phyloP scores from a whole-genome alignment of 352 stramenopile genomes.

The Pythium apleroticum region DNA sequence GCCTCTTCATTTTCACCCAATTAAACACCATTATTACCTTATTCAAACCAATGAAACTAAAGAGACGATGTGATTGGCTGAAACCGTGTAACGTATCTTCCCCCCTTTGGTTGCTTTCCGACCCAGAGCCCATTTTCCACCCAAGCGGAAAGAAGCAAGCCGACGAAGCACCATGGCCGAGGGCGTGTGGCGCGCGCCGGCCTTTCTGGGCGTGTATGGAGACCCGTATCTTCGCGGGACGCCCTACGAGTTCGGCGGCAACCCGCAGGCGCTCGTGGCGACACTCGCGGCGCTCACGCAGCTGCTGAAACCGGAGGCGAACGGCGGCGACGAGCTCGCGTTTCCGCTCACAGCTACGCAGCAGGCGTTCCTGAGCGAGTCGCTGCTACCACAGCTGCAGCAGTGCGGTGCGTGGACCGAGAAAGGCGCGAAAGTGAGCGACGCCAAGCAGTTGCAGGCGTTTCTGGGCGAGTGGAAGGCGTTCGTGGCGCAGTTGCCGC shows the following conservation, averaged over 20 bases:
- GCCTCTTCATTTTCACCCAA: not conserved
- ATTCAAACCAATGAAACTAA: too few relatives aligned
- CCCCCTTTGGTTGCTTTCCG: slow-evolving; percentile 5
- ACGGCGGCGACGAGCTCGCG: slow-evolving; percentile 20
- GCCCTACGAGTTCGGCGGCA: slow-evolving; percentile 72
- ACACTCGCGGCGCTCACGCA: slow-evolving; percentile 42
- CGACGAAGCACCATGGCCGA: slow-evolving; percentile 25
- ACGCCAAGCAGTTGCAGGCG: slow-evolving; percentile 60
- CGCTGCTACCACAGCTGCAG: slow-evolving; percentile 52
- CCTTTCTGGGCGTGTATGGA: slow-evolving; percentile 75
- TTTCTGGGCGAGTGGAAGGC: slow-evolving; percentile 74
- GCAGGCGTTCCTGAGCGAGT: slow-evolving; percentile 46
- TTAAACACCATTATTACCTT: too few relatives aligned
- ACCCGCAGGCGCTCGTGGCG: slow-evolving; percentile 59
- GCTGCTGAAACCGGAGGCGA: slow-evolving; percentile 35
- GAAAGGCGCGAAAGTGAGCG: slow-evolving; percentile 55
- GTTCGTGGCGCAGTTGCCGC: slow-evolving; percentile 43
- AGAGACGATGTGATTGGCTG: slow-evolving; percentile 6
- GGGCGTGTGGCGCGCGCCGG: slow-evolving; percentile 59
- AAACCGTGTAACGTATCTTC: slow-evolving; percentile 2
- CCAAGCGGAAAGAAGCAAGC: slow-evolving; percentile 10
- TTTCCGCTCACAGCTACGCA: slow-evolving; percentile 58
- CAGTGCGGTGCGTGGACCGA: slow-evolving; percentile 55
- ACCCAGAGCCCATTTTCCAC: slow-evolving; percentile 16
- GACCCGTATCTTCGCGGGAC: slow-evolving; percentile 80